A percentile compares a stretch with the other conserved stretches of the same genome.
Evolutionary conservation across 2,329 filamentous ascomycete genomes (phyloP).

Genomic region (Septoria linicola): DNA sequence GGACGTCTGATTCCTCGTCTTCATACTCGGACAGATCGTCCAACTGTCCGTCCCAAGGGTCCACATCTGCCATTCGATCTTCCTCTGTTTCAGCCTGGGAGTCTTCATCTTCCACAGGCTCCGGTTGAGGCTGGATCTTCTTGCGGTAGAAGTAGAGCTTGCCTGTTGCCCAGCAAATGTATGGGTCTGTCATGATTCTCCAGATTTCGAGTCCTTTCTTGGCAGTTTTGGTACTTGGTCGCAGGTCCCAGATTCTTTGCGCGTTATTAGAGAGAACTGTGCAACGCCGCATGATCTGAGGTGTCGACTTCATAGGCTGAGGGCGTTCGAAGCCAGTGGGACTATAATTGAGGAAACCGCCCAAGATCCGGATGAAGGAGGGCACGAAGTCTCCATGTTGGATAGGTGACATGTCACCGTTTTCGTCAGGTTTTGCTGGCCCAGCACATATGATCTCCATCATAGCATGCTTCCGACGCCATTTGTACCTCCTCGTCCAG

Average conservation of each 20-base stretch:
- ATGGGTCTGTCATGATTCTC: constrained; percentile 3
- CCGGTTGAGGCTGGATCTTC: constrained; percentile 5
- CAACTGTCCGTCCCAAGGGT: too few relatives aligned
- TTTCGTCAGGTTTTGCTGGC: background rate
- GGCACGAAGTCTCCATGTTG: constrained; percentile 7
- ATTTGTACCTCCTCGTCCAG: background rate
- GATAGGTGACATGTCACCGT: background rate
- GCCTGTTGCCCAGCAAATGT: constrained; percentile 3
- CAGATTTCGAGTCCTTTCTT: background rate
- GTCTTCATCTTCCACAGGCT: constrained; percentile 1
- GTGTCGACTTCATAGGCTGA: constrained; percentile 1
- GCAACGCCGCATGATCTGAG: constrained; percentile 6
- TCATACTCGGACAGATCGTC: too few relatives aligned
- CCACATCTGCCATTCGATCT: too few relatives aligned
- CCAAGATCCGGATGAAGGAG: constrained; percentile 4
- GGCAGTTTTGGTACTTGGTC: background rate
- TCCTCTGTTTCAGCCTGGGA: too few relatives aligned
- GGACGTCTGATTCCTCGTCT: too few relatives aligned
- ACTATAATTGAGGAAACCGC: background rate
- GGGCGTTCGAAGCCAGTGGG: background rate
- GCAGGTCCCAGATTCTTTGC: constrained; percentile 6
- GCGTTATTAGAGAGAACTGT: constrained; percentile 2
- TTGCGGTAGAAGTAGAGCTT: constrained; percentile 5
- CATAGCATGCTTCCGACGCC: background rate
- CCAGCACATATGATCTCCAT: constrained; percentile 8